Conservation (phyloP, 768 basidiomycete species). For the Gautieria morchelliformis region DNA sequence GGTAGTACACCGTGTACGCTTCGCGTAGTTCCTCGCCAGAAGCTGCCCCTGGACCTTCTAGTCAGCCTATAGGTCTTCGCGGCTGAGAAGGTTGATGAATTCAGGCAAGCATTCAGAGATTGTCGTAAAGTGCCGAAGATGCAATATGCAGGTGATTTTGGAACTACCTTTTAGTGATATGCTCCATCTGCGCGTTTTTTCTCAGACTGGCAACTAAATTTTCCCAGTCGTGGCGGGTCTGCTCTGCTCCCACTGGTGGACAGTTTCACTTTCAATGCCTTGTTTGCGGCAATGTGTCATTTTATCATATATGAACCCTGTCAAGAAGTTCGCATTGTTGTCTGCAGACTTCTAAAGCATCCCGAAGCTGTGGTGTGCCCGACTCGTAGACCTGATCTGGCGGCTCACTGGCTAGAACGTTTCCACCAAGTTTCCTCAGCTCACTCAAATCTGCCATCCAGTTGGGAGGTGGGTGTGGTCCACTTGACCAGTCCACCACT, state of each 20-base stretch:
- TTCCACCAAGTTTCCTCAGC: neutral
- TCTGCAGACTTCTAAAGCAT: slow-evolving; percentile 40
- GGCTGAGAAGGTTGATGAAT: no score
- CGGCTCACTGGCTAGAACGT: no score
- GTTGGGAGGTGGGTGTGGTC: neutral
- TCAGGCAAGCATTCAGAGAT: no score
- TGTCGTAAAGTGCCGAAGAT: no score
- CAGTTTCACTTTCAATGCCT: slow-evolving; percentile 39
- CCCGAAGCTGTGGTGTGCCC: no score
- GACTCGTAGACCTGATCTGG: no score
- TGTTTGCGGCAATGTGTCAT: slow-evolving; percentile 52
- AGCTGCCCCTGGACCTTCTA: no score
- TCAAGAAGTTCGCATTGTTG: slow-evolving; percentile 49
- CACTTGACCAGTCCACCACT: neutral
- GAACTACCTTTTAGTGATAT: no score
- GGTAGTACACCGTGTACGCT: slow-evolving; percentile 61
- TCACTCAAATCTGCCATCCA: neutral
- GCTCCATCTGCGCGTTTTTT: no score
- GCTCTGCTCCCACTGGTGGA: slow-evolving; percentile 58
- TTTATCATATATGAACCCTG: slow-evolving; percentile 37
- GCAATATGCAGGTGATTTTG: no score
- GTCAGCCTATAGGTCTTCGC: no score
- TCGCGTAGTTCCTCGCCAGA: slow-evolving; percentile 54
- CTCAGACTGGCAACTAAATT: slow-evolving; percentile 64
- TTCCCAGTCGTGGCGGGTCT: slow-evolving; percentile 48